A percentile compares a stretch with the other conserved stretches of the same genome.
phyloP scores from a whole-genome alignment of 2,329 filamentous ascomycete species.

The Aspergillus puulaauensis region DNA sequence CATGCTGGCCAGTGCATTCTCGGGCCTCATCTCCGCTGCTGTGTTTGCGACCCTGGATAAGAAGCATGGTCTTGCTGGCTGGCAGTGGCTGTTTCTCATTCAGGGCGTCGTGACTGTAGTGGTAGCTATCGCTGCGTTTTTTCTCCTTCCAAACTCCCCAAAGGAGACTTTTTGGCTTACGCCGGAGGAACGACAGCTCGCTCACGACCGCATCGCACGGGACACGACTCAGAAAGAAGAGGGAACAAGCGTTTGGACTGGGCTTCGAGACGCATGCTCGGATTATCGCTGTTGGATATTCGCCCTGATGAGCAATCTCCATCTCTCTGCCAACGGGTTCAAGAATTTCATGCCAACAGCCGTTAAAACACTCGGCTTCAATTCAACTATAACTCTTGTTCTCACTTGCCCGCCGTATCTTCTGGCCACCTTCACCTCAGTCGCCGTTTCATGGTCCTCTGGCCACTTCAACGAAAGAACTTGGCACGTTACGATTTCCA shows the following conservation, averaged over 20 bases:
- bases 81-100: conserved; percentile 60
- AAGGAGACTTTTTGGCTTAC: conserved; percentile 48
- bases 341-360: conserved; percentile 44
- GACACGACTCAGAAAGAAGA: conserved; percentile 53
- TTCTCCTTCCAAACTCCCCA: conserved; percentile 42
- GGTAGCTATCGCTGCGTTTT: conserved; percentile 36
- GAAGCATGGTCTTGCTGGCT: conserved; percentile 30
- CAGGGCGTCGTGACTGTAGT: conserved; percentile 49
- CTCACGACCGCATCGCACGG: conserved; percentile 49
- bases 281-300: conserved; percentile 57
- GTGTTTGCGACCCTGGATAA: conserved; percentile 29
- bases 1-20: conserved; percentile 15
- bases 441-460: conserved; percentile 52
- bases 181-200: conserved; percentile 49
- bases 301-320: conserved; percentile 57
- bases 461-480: conserved; percentile 41
- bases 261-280: conserved; percentile 49
- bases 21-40: conserved; percentile 19
- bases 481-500: conserved; percentile 28
- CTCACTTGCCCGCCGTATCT: conserved; percentile 55
- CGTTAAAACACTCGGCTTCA: conserved; percentile 50
- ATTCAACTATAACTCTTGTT: conserved; percentile 49
- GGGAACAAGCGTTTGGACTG: conserved; percentile 45
- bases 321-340: conserved; percentile 54
- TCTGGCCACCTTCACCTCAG: conserved; percentile 48